phyloP scores from a whole-genome alignment of 129 eudicot species.

The Saussurea involucrata region DNA sequence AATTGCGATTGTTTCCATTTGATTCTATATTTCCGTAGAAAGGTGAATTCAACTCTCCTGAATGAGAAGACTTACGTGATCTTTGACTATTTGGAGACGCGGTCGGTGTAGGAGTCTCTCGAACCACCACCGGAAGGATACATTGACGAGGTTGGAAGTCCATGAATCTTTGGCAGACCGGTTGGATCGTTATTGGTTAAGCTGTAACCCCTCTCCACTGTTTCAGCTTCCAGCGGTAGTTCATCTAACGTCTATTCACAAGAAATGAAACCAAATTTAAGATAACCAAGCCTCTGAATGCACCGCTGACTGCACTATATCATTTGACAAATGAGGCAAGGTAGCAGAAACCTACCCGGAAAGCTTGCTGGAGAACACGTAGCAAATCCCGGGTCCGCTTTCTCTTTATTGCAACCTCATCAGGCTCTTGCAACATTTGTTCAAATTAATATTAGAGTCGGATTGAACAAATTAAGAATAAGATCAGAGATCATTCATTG shows the following conservation, averaged over 20 bases:
- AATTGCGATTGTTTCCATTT: conserved; percentile 63
- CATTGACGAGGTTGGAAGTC: conserved; percentile 66
- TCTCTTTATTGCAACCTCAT: conserved; percentile 77
- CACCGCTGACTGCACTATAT: not conserved
- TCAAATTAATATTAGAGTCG: conserved; percentile 53
- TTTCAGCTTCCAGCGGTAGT: conserved; percentile 86
- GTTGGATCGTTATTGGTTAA: conserved; percentile 59
- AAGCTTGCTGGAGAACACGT: conserved; percentile 92
- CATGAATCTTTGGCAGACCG: conserved; percentile 84
- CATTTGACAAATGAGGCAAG: not conserved
- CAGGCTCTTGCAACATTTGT: conserved; percentile 98
- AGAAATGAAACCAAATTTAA: not conserved
- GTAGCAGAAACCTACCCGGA: conserved; percentile 45
- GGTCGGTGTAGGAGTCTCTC: conserved; percentile 48
- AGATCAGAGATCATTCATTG: not conserved
- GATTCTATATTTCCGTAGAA: conserved; percentile 44
- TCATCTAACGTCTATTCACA: conserved; percentile 70
- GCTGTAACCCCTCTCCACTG: conserved; percentile 81
- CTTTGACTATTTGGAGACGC: conserved; percentile 69
- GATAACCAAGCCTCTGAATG: not conserved
- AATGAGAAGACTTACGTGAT: conserved; percentile 85
- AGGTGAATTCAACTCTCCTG: conserved; percentile 75
- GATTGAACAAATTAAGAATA: not conserved
- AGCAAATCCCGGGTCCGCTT: conserved; percentile 80
- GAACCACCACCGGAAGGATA: conserved; percentile 51